Percentiles rank a stretch among this genome's conserved stretches.
phyloP scores from a whole-genome alignment of 805 yeast species.

The Candida tallmaniae region DNA sequence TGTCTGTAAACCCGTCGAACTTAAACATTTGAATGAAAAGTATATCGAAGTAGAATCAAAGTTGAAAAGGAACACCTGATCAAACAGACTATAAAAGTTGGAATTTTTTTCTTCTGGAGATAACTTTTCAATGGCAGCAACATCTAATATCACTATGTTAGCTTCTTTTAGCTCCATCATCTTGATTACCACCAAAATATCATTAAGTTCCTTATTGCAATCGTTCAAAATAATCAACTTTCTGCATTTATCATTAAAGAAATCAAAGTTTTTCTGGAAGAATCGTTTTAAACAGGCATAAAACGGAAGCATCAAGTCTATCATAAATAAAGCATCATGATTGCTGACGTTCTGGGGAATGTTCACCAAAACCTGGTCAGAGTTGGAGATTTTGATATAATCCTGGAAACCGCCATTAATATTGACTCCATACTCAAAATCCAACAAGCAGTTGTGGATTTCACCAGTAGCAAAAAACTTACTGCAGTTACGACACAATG shows the following conservation, averaged over 20 bases:
- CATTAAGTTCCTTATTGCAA: constrained; percentile 28
- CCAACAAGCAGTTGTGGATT: constrained; percentile 17
- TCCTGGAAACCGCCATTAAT: constrained; percentile 41
- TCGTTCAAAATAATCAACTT: constrained; percentile 28
- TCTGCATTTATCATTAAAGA: constrained; percentile 8
- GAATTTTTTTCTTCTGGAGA: constrained; percentile 7
- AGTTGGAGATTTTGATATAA: constrained; percentile 24
- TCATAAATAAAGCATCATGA: constrained; percentile 33
- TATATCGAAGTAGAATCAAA: constrained; percentile 12
- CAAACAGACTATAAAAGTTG: constrained; percentile 12
- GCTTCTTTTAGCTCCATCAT: constrained; percentile 18
- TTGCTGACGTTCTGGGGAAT: constrained; percentile 27
- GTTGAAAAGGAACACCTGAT: constrained; percentile 20
- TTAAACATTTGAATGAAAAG: constrained; percentile 17
- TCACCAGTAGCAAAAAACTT: constrained; percentile 2
- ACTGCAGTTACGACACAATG: constrained; percentile 17
- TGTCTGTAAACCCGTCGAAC: constrained; percentile 25
- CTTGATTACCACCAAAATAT: constrained; percentile 29
- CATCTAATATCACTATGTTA: constrained; percentile 14
- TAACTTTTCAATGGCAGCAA: constrained; percentile 6
- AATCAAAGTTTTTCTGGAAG: not conserved
- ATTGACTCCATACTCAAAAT: constrained; percentile 27
- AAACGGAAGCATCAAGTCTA: constrained; percentile 34
- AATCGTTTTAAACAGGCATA: constrained; percentile 19
- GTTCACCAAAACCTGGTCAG: constrained; percentile 17